Percentiles rank a stretch among this genome's conserved stretches.
Conservation (phyloP, 331 rosid genomes). For the Ulmus americana region DNA sequence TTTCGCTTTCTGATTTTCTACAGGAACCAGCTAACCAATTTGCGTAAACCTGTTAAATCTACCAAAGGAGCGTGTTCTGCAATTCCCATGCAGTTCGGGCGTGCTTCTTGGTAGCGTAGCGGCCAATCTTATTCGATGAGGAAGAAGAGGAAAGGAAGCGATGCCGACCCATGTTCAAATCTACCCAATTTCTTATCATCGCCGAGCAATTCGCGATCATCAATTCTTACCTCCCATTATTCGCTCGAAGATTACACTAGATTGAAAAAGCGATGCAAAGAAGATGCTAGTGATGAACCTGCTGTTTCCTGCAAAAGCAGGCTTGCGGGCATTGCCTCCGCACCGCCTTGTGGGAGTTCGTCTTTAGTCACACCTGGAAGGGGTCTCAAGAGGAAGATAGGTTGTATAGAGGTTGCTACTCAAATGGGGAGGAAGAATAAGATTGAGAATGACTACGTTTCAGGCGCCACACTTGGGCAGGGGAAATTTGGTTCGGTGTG, state of each 20-base stretch:
- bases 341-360: constrained; percentile 83
- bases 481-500: constrained; percentile 93
- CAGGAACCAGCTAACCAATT: neutral
- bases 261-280: constrained; percentile 86
- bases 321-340: constrained; percentile 95
- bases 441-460: constrained; percentile 71
- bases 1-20: neutral
- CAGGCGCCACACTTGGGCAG: constrained; percentile 69
- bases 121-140: constrained; percentile 54
- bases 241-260: constrained; percentile 80
- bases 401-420: constrained; percentile 92
- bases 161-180: constrained; percentile 40
- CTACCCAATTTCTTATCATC: constrained; percentile 34
- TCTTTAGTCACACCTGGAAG: constrained; percentile 64
- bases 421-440: constrained; percentile 91
- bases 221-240: constrained; percentile 55
- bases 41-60: too few species aligned
- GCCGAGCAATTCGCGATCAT: constrained; percentile 44
- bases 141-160: constrained; percentile 95
- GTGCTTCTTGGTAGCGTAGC: constrained; percentile 20
- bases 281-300: constrained; percentile 47
- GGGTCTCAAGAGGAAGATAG: constrained; percentile 96
- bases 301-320: constrained; percentile 57
- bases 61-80: constrained; percentile 6
- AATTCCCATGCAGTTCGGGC: constrained; percentile 17